Evolutionary conservation across 1,284 basidiomycete genomes (phyloP).

Genomic region (Psilocybe mexicana): DNA sequence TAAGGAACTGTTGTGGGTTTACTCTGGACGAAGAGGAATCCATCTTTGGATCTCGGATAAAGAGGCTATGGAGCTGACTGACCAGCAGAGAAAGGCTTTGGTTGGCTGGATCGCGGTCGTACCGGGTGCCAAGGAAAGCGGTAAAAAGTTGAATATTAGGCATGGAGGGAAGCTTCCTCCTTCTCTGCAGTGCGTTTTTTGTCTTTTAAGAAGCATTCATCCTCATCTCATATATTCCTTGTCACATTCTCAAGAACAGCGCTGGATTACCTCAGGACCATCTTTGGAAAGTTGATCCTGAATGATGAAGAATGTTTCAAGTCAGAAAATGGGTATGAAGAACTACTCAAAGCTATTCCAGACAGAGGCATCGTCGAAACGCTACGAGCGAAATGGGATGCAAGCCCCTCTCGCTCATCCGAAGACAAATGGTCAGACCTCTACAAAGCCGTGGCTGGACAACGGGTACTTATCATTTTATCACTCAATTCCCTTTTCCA

Average conservation of each 20-base stretch:
- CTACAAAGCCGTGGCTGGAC: conserved; percentile 36
- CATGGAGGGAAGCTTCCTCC: conserved; percentile 62
- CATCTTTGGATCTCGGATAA: conserved; percentile 97
- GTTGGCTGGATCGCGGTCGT: conserved; percentile 89
- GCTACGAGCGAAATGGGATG: conserved; percentile 67
- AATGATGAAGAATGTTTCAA: conserved; percentile 88
- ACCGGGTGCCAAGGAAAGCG: conserved; percentile 80
- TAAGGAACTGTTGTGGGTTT: conserved; percentile 90
- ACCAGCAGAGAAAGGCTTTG: conserved; percentile 87
- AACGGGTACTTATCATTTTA: conserved; percentile 28
- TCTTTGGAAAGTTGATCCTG: conserved; percentile 76
- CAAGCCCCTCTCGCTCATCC: conserved; percentile 54
- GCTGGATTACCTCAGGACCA: conserved; percentile 50
- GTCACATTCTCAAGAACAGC: conserved; percentile 43
- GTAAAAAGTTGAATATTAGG: conserved; percentile 84
- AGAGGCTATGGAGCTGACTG: conserved; percentile 86
- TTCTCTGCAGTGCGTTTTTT: conserved; percentile 58
- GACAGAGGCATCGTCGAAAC: conserved; percentile 49
- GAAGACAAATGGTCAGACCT: conserved; percentile 77
- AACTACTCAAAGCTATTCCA: conserved; percentile 77
- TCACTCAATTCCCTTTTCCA: neutral
- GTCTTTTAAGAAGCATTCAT: neutral
- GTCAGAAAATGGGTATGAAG: conserved; percentile 71
- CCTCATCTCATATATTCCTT: neutral
- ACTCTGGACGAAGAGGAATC: conserved; percentile 97